Base-by-base conservation (phyloP, 2,329 filamentous ascomycete species). In the Sporothrix humicola region DNA sequence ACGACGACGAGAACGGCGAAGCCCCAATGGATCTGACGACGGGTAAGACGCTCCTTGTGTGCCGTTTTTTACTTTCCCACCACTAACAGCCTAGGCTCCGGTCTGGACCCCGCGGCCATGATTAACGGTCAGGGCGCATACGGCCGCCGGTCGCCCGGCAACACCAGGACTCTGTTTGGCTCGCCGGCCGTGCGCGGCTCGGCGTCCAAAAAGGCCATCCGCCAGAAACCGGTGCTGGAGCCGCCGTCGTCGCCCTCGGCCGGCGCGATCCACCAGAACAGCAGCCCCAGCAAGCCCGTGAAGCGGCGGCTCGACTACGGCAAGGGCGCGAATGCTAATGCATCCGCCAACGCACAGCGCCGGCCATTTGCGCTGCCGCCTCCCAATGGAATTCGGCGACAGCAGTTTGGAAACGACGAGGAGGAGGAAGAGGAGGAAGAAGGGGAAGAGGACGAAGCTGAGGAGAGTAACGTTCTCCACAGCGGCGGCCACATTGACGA, bases 231-330 rank as follows among this genome's bases (percentile, higher is more conserved):
- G 4, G 86, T 87, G 66, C 81, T 91, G 71, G 87, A 85, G 44
- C 87, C 85, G 61, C 82, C 83, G 20, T 87, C 87, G 13, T 88
- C 86, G 17, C 85, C 87, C 0, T 79, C 81, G 10, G 81, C 82
- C 1, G 74, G 79, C 73, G 77, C 75, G 48, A 75, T 75, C 73
- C 81, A 80, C 42, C 17, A 58, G 23, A 42, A 56, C 20, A 74
- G 73, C 63, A 81, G 77, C 5, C 80, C 80, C 31, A 79, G 81
- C 13, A 79, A 79, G 31, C 82, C 84, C 4, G 85, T 89, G 15
- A 88, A 85, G 73, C 85, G 89, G 72, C 84, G 82, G 56, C 81
- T 92, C 9, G 84, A 91, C 78, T 91, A 90, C 73, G 79, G 79
- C 44, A 78, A 79, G 78, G 79, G 79, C 42, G 78, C 79, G 78